A percentile compares a stretch with the other conserved stretches of the same genome.
Conservation (phyloP, 495 filamentous ascomycete genomes). For the Lentithecium fluviatile region DNA sequence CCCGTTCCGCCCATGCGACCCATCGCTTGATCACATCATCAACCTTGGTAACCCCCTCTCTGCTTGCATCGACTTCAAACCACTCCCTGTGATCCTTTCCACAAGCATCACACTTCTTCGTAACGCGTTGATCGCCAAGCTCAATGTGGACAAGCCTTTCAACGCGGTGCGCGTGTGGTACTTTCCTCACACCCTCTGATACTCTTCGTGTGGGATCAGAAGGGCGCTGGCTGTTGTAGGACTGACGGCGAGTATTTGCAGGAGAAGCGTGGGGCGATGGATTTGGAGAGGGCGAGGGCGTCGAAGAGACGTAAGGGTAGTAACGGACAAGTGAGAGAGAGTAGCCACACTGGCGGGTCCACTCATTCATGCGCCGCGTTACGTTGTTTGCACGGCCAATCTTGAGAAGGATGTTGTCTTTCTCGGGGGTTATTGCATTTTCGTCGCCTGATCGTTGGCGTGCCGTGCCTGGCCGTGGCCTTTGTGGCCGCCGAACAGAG, state of each 20-base stretch:
- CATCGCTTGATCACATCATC: slow-evolving; percentile 85
- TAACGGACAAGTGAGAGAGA: slow-evolving; percentile 81
- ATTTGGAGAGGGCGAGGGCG: slow-evolving; percentile 43
- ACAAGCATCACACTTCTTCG: slow-evolving; percentile 71
- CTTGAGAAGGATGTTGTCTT: slow-evolving; percentile 74
- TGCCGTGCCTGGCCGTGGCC: slow-evolving; percentile 7
- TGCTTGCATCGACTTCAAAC: slow-evolving; percentile 84
- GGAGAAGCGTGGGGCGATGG: slow-evolving; percentile 37
- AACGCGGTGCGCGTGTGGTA: slow-evolving; percentile 83
- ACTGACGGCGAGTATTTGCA: slow-evolving; percentile 32
- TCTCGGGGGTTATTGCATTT: slow-evolving; percentile 3
- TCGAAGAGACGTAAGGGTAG: slow-evolving; percentile 76
- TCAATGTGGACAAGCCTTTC: slow-evolving; percentile 91
- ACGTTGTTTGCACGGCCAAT: slow-evolving; percentile 92
- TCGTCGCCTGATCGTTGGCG: not conserved
- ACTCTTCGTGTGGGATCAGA: slow-evolving; percentile 26
- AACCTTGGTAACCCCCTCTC: slow-evolving; percentile 67
- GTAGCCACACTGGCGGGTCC: slow-evolving; percentile 88
- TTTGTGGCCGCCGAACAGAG: slow-evolving; percentile 41
- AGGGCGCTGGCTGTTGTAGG: slow-evolving; percentile 22
- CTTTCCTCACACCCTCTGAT: slow-evolving; percentile 52
- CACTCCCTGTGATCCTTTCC: slow-evolving; percentile 90
- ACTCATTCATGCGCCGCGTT: slow-evolving; percentile 85
- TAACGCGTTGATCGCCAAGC: slow-evolving; percentile 65
- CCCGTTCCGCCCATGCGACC: slow-evolving; percentile 72